phyloP scores from a whole-genome alignment of 176 grass and related monocot genomes.

The Carex littledalei region DNA sequence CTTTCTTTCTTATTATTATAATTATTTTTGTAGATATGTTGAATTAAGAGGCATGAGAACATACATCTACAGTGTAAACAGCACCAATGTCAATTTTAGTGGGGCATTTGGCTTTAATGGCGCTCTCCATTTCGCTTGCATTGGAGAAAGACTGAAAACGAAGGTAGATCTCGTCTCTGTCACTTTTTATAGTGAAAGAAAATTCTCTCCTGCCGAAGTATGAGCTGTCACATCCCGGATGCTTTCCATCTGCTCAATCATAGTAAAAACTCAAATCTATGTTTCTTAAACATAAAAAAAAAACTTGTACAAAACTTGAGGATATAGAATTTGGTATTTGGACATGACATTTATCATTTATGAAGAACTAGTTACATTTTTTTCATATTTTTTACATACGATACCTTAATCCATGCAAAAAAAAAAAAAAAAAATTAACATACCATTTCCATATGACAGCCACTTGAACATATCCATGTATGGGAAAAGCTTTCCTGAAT shows the following conservation, averaged over 20 bases:
- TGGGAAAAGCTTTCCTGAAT: slow-evolving; percentile 78
- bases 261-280: neutral
- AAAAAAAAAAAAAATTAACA: neutral
- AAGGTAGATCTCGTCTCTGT: slow-evolving; percentile 53
- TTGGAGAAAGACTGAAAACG: slow-evolving; percentile 85
- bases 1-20: neutral
- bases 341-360: neutral
- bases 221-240: slow-evolving; percentile 76
- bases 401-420: neutral
- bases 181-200: slow-evolving; percentile 87
- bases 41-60: neutral
- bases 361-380: neutral
- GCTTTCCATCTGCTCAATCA: slow-evolving; percentile 63
- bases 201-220: slow-evolving; percentile 79
- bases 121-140: slow-evolving; percentile 57
- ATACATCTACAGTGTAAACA: slow-evolving; percentile 89
- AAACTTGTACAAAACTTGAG: neutral
- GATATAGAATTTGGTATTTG: neutral
- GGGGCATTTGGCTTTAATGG: slow-evolving; percentile 81
- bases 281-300: neutral
- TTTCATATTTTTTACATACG: neutral
- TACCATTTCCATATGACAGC: slow-evolving; percentile 96
- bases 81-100: slow-evolving; percentile 92
- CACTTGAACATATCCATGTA: slow-evolving; percentile 74
- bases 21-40: neutral